Percentiles rank a stretch among this genome's conserved stretches.
These are phyloP conservation scores for Artemisia argyi DNA, from an alignment of 129 eudicot genomes.

Conservation along the genomic window DNA sequence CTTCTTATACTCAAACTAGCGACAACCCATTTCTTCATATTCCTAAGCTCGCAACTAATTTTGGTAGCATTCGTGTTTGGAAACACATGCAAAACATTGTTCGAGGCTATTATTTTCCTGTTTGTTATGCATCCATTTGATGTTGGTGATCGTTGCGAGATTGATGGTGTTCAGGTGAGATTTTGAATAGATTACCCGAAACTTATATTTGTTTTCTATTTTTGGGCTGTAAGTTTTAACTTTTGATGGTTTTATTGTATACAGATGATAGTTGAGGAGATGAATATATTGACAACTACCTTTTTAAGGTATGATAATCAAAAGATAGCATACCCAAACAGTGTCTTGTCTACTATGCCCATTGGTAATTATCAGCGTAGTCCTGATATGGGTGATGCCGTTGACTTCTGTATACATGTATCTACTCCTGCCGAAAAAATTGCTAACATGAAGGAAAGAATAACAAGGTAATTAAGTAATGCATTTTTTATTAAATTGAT, in stretches of 20 bases:
- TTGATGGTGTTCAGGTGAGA: conserved; percentile 48
- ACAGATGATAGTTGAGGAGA: conserved; percentile 62
- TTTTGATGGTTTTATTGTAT: neutral
- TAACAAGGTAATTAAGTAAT: conserved; percentile 22
- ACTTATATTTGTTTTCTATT: neutral
- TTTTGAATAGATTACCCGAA: neutral
- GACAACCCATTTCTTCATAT: conserved; percentile 39
- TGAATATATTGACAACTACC: conserved; percentile 51
- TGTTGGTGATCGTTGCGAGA: conserved; percentile 54
- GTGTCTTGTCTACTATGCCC: conserved; percentile 40
- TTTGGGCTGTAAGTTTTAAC: neutral
- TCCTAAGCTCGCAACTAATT: conserved; percentile 52
- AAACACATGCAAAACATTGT: conserved; percentile 56
- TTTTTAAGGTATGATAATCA: conserved; percentile 52
- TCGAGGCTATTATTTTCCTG: conserved; percentile 49
- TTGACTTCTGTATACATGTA: conserved; percentile 47
- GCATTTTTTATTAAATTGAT: neutral
- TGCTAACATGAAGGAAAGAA: conserved; percentile 39
- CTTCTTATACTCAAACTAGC: conserved; percentile 48
- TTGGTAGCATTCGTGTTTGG: conserved; percentile 58
- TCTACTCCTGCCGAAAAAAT: conserved; percentile 53
- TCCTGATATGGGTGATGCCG: conserved; percentile 62
- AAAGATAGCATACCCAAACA: conserved; percentile 49
- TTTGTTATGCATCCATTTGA: conserved; percentile 52
- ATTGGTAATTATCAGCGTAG: conserved; percentile 54